Percentiles rank a stretch among this genome's conserved stretches.
Conservation (phyloP, 2,329 filamentous ascomycete species). For the Paraphaeosphaeria sporulosa region DNA sequence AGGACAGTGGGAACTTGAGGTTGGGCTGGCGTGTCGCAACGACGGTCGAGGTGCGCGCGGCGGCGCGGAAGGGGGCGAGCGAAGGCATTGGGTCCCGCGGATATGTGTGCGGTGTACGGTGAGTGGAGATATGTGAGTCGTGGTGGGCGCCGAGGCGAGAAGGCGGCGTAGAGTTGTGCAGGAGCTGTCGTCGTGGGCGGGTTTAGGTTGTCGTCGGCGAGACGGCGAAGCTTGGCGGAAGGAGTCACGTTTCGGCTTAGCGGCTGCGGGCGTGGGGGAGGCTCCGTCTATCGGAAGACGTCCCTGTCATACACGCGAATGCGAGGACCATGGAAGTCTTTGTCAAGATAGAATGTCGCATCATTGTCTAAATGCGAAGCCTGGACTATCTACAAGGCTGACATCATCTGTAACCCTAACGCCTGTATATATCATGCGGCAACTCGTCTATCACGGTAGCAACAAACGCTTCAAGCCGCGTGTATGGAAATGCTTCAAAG, state of each 20-base stretch:
- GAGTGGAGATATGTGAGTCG: conserved; percentile 12
- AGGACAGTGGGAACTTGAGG: conserved; percentile 22
- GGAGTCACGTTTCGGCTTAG: conserved; percentile 5
- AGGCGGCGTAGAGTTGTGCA: conserved; percentile 8
- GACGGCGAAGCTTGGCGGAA: conserved; percentile 1
- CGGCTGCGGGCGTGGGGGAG: conserved; percentile 1
- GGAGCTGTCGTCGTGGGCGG: background rate
- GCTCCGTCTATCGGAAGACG: background rate
- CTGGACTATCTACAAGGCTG: background rate
- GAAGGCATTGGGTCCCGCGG: conserved; percentile 33
- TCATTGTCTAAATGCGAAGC: background rate
- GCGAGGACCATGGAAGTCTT: background rate
- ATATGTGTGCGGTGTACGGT: background rate
- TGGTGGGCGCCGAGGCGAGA: background rate
- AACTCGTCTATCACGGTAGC: background rate
- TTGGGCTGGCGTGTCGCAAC: conserved; percentile 29
- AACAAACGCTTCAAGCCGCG: background rate
- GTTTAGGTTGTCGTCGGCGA: conserved; percentile 1
- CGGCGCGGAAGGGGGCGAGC: conserved; percentile 28
- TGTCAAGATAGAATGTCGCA: background rate
- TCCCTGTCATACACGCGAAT: background rate
- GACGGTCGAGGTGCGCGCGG: conserved; percentile 31
- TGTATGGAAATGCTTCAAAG: background rate
- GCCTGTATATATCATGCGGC: background rate
- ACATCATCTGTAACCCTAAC: background rate